Conservation (phyloP, 1,139 yeast species). For the Torulaspora pretoriensis region DNA sequence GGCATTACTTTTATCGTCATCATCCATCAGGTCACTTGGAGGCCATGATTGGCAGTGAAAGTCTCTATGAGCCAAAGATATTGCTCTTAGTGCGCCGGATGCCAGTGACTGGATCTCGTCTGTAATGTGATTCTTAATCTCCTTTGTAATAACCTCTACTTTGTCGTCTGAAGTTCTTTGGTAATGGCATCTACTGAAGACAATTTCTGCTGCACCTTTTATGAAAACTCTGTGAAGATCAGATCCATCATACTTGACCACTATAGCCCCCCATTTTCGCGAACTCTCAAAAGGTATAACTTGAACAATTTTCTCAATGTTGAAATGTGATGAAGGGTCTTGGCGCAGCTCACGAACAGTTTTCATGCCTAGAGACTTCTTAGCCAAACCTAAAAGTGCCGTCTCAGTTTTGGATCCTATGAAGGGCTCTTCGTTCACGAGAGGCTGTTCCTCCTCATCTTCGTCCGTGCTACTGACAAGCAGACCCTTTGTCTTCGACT, state of each 20-base stretch:
- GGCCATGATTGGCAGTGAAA: constrained; percentile 60
- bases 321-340: constrained; percentile 28
- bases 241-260: constrained; percentile 43
- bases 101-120: constrained; percentile 63
- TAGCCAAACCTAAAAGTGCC: constrained; percentile 72
- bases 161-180: constrained; percentile 38
- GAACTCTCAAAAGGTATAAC: constrained; percentile 88
- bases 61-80: constrained; percentile 77
- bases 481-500: constrained; percentile 1
- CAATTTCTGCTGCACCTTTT: constrained; percentile 94
- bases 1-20: constrained; percentile 40
- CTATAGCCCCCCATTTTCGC: constrained; percentile 88
- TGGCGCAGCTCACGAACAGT: constrained; percentile 40
- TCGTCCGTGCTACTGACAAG: constrained; percentile 1
- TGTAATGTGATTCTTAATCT: constrained; percentile 35
- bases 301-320: constrained; percentile 50
- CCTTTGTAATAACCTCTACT: constrained; percentile 27
- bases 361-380: constrained; percentile 49
- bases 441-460: constrained; percentile 19
- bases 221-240: constrained; percentile 59
- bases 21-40: constrained; percentile 44
- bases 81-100: constrained; percentile 73
- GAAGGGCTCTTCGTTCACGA: constrained; percentile 50
- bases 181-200: constrained; percentile 56
- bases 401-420: constrained; percentile 94